Evolutionary conservation across 164 flowering plant species (phyloP), one percentile per base, ranked within the genome.

Genomic region (Akebia trifoliata): DNA sequence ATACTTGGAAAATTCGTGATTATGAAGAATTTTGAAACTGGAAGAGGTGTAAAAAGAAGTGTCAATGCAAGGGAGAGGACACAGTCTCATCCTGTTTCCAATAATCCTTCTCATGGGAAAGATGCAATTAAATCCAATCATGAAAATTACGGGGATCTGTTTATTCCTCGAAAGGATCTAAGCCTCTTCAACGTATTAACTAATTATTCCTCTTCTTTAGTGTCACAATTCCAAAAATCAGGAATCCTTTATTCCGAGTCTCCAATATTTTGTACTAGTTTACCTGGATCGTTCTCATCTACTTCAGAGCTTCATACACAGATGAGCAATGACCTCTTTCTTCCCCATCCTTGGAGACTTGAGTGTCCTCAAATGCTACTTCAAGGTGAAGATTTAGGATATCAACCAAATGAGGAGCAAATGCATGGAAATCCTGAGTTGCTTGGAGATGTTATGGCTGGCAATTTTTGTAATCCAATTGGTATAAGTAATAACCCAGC

Each of bases 181-280:
- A 47, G 39, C 34, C 39, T 45, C 6, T 47, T 36, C 9, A 18
- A 9, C 46, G 35, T 47, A 22, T 21, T 21, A 45, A 42, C 26
- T 21, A 24, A 20, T 20, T 10, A 44, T 26, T 36, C 58, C 21
- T 12, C 29, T 48, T 48, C 54, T 37, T 45, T 46, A 29, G 32
- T 31, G 14, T 36, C 48, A 36, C 29, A 14, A 43, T 44, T 46
- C 10, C 28, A 36, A n/a, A 48, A 45, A 35, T 42, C 50, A 22
- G 37, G 6, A 51, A 30, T 52, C 45, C 15, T 36, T 20, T 25
- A 30, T 17, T 17, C 37, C 30, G 44, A 21, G 9, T 26, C 59
- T 10, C 59, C 69, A 35, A 46, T 17, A 37, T 59, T 65, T 42
- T 59, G 59, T 38, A 52, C 69, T 24, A 52, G 54, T 35, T 65